These are phyloP conservation scores for Monascus purpureus DNA, from an alignment of 495 filamentous ascomycete genomes.

Conservation along the genomic window DNA sequence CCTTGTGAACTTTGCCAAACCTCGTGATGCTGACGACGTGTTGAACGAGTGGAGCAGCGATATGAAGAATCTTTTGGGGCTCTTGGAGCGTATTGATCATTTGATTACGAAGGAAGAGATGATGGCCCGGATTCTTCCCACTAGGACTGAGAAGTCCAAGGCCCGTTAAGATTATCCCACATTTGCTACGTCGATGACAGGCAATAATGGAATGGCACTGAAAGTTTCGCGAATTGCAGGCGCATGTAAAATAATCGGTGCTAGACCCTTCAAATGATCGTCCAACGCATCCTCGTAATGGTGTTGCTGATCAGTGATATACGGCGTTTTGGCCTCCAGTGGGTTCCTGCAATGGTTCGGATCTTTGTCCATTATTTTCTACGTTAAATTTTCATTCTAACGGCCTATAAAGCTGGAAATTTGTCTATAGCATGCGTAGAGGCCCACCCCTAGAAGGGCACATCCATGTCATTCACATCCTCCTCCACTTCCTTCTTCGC, in stretches of 20 bases:
- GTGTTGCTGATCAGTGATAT: slow-evolving; percentile 4
- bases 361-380: no score
- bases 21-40: slow-evolving; percentile 89
- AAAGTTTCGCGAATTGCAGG: slow-evolving; percentile 2
- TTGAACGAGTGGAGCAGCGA: slow-evolving; percentile 98
- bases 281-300: no score
- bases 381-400: no score
- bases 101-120: slow-evolving; percentile 99
- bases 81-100: slow-evolving; percentile 91
- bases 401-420: no score
- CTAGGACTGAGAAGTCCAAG: slow-evolving; percentile 41
- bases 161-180: slow-evolving; percentile 17
- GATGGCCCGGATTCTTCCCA: slow-evolving; percentile 90
- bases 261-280: no score
- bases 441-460: slow-evolving; percentile 37
- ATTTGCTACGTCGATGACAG: neutral
- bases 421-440: no score
- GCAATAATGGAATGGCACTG: slow-evolving; percentile 6
- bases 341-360: no score
- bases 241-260: slow-evolving; percentile 25
- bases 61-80: slow-evolving; percentile 90
- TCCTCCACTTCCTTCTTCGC: slow-evolving; percentile 34
- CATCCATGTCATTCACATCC: slow-evolving; percentile 50
- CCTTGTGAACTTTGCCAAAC: slow-evolving; percentile 85
- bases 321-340: neutral